A percentile compares a stretch with the other conserved stretches of the same genome.
Evolutionary conservation across 768 basidiomycete species (phyloP).

Genomic region (Saitozyma podzolica): DNA sequence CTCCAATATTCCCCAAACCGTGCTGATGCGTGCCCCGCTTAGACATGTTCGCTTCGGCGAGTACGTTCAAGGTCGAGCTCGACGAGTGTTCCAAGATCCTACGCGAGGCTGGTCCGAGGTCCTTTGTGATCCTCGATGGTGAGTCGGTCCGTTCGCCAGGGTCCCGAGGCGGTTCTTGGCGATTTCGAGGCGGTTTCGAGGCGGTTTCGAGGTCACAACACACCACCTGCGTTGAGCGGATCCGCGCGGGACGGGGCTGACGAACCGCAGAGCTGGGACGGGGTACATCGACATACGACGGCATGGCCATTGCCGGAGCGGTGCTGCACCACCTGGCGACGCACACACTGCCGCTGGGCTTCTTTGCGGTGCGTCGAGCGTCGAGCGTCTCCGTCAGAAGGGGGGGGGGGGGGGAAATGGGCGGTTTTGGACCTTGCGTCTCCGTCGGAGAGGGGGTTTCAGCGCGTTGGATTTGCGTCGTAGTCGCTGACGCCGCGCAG

Average conservation of each 20-base stretch:
- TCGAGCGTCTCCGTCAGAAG: too few species aligned
- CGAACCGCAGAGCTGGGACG: slow-evolving; percentile 72
- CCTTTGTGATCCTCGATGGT: slow-evolving; percentile 94
- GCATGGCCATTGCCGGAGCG: slow-evolving; percentile 97
- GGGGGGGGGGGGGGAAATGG: too few species aligned
- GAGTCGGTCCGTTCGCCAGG: slow-evolving; percentile 27
- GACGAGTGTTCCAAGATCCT: slow-evolving; percentile 97
- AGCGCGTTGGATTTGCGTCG: too few species aligned
- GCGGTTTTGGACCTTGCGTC: too few species aligned
- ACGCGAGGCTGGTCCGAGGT: slow-evolving; percentile 87
- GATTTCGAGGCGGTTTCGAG: too few species aligned
- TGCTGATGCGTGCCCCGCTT: slow-evolving; percentile 7
- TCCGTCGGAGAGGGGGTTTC: too few species aligned
- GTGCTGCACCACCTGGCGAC: slow-evolving; percentile 94
- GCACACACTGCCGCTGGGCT: slow-evolving; percentile 82
- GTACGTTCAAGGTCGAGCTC: slow-evolving; percentile 95
- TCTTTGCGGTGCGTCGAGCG: slow-evolving; percentile 67
- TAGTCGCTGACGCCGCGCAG: slow-evolving; percentile 7
- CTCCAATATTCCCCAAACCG: neutral
- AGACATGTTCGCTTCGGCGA: slow-evolving; percentile 52
- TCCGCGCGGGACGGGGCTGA: too few species aligned
- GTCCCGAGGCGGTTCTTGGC: too few species aligned
- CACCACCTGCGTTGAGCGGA: too few species aligned
- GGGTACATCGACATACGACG: slow-evolving; percentile 96
- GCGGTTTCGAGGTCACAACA: too few species aligned